Evolutionary conservation across 371 early-diverging fungal species (phyloP), one percentile per base, ranked within the genome.

Genomic region (Funneliformis caledonium): DNA sequence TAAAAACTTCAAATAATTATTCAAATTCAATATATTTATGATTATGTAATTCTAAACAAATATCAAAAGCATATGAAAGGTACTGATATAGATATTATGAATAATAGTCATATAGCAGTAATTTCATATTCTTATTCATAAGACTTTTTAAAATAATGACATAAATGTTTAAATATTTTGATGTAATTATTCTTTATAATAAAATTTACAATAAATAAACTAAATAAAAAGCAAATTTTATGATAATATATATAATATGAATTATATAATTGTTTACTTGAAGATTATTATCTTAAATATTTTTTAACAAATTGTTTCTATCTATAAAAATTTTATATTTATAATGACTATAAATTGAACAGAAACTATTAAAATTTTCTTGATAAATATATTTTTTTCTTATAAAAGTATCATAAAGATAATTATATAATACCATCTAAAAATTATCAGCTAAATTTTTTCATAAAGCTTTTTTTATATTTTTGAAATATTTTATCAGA

Each of bases 401-500:
- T 67, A 11, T 19, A 67, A 67, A 14, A 11, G 16, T 2, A 5
- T 42, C 2, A 67, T 37, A 37, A 67, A 67, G 48, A 45, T 22
- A 22, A 16, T 14, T 22, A 3, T 70, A 26, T 70, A 43, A 70
- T 14, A 48, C 72, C 12, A 48, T 70, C n/a, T 48, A 48, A 48
- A 47, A 47, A 70, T n/a, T 47, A 48, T 0, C 48, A 19, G 45
- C 45, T 45, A n/a, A 45, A 69, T 69, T 69, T 69, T 45, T 69
- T n/a, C 22, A 69, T 10, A 69, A 69, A 19, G 45, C 7, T 70
- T 47, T 8, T 70, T 70, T 70, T 22, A n/a, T 70, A 47, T 70
- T n/a, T 70, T 70, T 70, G 48, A 70, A 22, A 48, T 70, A 70
- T 26, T 47, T 45, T 70, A 70, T 26, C 22, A 48, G 72, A 19